These are phyloP conservation scores for Aspergillus tamarii DNA, from an alignment of 2,329 filamentous ascomycete genomes.

Conservation along the genomic window DNA sequence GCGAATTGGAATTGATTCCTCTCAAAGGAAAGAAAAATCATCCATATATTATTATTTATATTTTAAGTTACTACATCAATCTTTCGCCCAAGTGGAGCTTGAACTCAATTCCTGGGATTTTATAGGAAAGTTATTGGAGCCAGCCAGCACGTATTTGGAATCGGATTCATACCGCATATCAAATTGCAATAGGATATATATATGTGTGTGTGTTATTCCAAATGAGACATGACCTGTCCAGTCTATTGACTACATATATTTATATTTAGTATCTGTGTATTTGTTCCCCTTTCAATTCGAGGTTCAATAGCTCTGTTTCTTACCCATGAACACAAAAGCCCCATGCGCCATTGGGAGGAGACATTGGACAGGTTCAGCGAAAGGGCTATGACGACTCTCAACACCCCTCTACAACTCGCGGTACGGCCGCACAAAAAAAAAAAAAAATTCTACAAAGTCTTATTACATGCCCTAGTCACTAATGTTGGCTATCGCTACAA, in stretches of 20 bases:
- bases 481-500: conserved; percentile 22
- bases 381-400: background rate
- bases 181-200: too few species aligned
- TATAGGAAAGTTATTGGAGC: background rate
- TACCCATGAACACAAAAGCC: background rate
- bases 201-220: too few species aligned
- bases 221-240: too few species aligned
- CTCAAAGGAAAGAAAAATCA: background rate
- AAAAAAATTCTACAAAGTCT: conserved; percentile 9
- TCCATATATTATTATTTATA: too few species aligned
- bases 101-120: background rate
- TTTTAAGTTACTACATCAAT: background rate
- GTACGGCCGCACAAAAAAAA: background rate
- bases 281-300: too few species aligned
- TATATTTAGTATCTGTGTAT: too few species aligned
- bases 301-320: too few species aligned
- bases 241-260: too few species aligned
- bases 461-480: conserved; percentile 15
- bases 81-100: background rate
- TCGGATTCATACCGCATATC: too few species aligned
- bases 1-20: background rate
- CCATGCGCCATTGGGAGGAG: background rate
- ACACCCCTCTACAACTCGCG: background rate
- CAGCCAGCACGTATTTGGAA: background rate
- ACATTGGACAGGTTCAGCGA: background rate